Conservation (phyloP, 306 rosid species). For the Glycine tomentella region DNA sequence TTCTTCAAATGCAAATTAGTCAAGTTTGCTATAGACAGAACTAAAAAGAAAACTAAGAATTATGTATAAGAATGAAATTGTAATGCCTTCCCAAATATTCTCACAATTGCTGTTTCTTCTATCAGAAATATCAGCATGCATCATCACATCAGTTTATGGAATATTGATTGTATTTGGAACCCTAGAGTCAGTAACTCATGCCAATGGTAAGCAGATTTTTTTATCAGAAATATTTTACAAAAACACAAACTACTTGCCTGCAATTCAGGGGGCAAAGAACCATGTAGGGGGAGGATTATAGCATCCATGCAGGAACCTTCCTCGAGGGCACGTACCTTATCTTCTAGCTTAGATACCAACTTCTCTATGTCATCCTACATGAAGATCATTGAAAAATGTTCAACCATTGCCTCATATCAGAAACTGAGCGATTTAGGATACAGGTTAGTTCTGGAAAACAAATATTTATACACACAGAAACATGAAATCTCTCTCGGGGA, state of each 20-base stretch:
- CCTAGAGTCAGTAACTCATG: not conserved
- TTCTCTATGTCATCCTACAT: conserved; percentile 93
- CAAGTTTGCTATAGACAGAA: conserved; percentile 9
- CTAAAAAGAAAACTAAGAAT: conserved; percentile 19
- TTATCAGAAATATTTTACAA: too few species aligned
- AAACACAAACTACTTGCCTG: conserved; percentile 63
- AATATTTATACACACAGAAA: not conserved
- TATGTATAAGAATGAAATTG: conserved; percentile 16
- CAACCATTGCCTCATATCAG: conserved; percentile 25
- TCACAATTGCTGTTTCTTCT: conserved; percentile 8
- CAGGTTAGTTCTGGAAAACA: not conserved
- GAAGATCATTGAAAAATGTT: conserved; percentile 36
- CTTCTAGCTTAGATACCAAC: conserved; percentile 88
- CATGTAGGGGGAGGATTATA: conserved; percentile 89
- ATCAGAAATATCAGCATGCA: conserved; percentile 21
- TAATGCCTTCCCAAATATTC: conserved; percentile 28
- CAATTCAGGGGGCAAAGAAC: conserved; percentile 97
- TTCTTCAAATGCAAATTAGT: conserved; percentile 24
- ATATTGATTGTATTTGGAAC: conserved; percentile 32
- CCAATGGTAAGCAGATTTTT: too few species aligned
- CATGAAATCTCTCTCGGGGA: not conserved
- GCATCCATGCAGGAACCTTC: conserved; percentile 99
- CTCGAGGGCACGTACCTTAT: conserved; percentile 73
- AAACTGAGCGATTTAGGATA: conserved; percentile 33
- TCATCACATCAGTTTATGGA: conserved; percentile 15